Base-by-base conservation (phyloP, 2,329 filamentous ascomycete genomes). In the Xylariaceae sp. region DNA sequence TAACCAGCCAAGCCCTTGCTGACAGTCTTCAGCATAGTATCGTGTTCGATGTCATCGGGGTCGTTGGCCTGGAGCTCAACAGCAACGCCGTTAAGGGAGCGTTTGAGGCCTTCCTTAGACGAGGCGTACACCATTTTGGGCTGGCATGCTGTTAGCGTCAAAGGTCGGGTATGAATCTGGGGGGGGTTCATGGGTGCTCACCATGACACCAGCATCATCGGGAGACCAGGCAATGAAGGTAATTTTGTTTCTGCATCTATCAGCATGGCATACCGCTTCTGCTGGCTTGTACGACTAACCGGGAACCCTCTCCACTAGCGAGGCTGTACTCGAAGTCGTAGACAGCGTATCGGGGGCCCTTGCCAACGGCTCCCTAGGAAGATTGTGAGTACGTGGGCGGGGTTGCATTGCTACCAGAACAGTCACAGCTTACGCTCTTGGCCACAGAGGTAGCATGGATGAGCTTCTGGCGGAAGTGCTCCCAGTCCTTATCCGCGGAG, bases 121-220 rank as follows among this genome's bases (percentile, higher is more conserved):
- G 89, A 88, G 66, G 88, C 87, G 80, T 92, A 94, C 73, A 91
- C 81, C 89, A 94, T 94, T 80, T 91, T 91, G 74, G 86, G 80
- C 88, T 64, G 55, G 45, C 35, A n/a, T 19, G 32, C 26, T 46
- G 62, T 65, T 56, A 63, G 56, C 50, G 40, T 41, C n/a, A 7
- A 34, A 39, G 30, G 31, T 30, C 29, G 5, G 27, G 12, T 27
- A n/a, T 27, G 29, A 11, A 12, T 29, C 7, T 39, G 6, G 11
- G 8, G 9, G 31, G 8, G 19, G 1, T 19, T 51, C 9, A 27
- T 32, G 30, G 37, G 43, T 57, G 50, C 83, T 72, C 71, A 91
- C 88, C 79, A 86, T 86, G 74, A 91, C 80, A 63, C 80, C 76
- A 62, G 89, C 87, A 80, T 90, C 85, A 82, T 94, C 87, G 56